Base-by-base conservation (phyloP, 352 stramenopile species). In the Pythium oligandrum region DNA sequence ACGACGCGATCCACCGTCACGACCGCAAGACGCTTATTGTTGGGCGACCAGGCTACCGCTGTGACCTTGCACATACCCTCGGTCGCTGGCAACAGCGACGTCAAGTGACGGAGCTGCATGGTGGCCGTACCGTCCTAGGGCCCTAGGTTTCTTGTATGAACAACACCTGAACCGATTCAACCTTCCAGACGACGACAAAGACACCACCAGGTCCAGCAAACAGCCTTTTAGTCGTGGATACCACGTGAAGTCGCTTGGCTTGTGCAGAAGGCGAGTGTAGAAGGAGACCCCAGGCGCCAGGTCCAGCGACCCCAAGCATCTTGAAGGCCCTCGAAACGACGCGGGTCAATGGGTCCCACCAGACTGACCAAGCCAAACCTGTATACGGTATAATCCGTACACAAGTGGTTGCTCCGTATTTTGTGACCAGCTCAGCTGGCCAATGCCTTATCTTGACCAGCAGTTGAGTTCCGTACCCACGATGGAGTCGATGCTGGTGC, bases 1-100 rank as follows among this genome's bases (percentile, higher is more conserved):
- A 97, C 91, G n/a, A 98, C 86, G 53, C 90, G 75, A 52, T 98
- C 92, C 33, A 96, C 86, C 0, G 91, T 98, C 37, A 96, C 93
- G 34, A 98, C 85, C 0, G 93, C 93, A 6, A 98, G 78, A 38
- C 86, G 81, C 30, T 83, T 83, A 55, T 97, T 97, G 68, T 98
- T 98, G 34, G 93, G 88, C 44, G 93, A 96, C 73, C 88, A 98
- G 32, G 82, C 73, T 47, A 98, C 76, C 4, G 92, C 83, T 40
- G 93, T 98, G 49, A 98, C 86, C 65, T 97, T 97, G 60, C 72
- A 82, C 73, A 98, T 91, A 35, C 85, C 92, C 51, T 95, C 84
- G 1, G 83, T 90, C 40, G 91, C 88, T 67, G 92, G 80, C 51
- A 96, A 61, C 61, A 98, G 73, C 64, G 90, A 97, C 70, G 89